Conservation (phyloP, 2,329 filamentous ascomycete genomes). For the Aspergillus sp. region DNA sequence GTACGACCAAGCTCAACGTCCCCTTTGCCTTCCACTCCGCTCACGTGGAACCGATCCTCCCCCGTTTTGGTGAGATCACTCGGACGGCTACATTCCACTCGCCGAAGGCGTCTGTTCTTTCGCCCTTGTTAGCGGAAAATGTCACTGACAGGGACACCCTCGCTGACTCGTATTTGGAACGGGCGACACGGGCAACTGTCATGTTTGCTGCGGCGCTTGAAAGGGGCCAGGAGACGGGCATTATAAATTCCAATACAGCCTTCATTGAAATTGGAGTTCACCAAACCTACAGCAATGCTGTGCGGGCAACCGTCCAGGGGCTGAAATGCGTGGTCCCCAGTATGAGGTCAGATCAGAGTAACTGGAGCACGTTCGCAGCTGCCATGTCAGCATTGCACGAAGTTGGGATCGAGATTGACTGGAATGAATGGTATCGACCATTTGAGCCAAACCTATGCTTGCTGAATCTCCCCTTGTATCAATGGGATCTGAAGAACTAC, state of each 20-base stretch:
- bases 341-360: conserved; percentile 58
- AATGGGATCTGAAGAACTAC: conserved; percentile 69
- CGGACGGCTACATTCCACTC: conserved; percentile 52
- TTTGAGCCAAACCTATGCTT: conserved; percentile 62
- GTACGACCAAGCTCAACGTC: conserved; percentile 60
- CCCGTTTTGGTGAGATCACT: conserved; percentile 10
- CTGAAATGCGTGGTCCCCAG: conserved; percentile 53
- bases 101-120: conserved; percentile 63
- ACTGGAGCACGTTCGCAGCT: conserved; percentile 64
- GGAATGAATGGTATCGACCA: conserved; percentile 66
- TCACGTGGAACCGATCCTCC: conserved; percentile 17
- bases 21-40: conserved; percentile 54
- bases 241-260: conserved; percentile 61
- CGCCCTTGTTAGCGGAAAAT: conserved; percentile 60
- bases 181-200: conserved; percentile 66
- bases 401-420: conserved; percentile 63
- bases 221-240: conserved; percentile 49
- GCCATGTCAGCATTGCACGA: conserved; percentile 57
- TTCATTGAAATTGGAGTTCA: conserved; percentile 74
- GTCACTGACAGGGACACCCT: conserved; percentile 57
- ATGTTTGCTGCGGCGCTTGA: conserved; percentile 64
- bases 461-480: conserved; percentile 63
- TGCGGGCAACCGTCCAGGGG: conserved; percentile 56
- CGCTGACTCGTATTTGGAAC: conserved; percentile 60
- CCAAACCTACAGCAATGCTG: conserved; percentile 65